Base-by-base conservation (phyloP, 1,139 yeast species). In the Lodderomyces parapsilosis region DNA sequence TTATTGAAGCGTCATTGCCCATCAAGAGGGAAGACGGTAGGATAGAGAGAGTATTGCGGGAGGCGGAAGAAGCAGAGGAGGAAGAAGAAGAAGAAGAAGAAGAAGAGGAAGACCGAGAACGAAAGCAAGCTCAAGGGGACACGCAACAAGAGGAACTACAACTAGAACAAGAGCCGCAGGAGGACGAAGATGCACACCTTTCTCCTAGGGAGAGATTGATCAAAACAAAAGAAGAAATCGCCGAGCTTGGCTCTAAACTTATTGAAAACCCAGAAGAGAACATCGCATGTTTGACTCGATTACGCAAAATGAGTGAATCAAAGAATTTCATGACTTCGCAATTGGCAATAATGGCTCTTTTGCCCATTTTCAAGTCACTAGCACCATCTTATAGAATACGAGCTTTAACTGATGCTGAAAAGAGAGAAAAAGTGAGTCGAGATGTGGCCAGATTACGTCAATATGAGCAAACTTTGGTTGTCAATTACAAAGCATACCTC, bases 231-330 rank as follows among this genome's bases (percentile, higher is more conserved):
- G 98, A 90, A 63, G 88, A 85, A 47, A 78, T 93, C 27, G 96
- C 98, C 0, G 83, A 78, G 13, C 63, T 85, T 41, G 96, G 96
- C 1, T 87, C 87, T 27, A 77, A 76, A 42, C 66, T 93, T 34
- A 81, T 83, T 56, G 96, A 91, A 61, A 90, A 89, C 48, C 97
- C 99, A 1, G 98, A 93, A 60, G 96, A 88, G 56, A 80, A 91
- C 58, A 72, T 85, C 11, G 62, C 77, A 5, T 74, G 83, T 40
- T 68, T 93, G 20, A 76, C 86, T 2, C 79, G 91, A 56, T 69
- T 93, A 42, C 71, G 91, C 38, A 84, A 80, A 50, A 81, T 88
- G 84, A 74, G 88, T 1, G 76, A 73, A 47, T 82, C 93, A 1
- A 78, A 75, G 53, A 81, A 85, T 53, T 72, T 83, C 36, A 82